These are phyloP conservation scores for Stachybotrys echinatus DNA, from an alignment of 2,329 filamentous ascomycete genomes.

Conservation along the genomic window DNA sequence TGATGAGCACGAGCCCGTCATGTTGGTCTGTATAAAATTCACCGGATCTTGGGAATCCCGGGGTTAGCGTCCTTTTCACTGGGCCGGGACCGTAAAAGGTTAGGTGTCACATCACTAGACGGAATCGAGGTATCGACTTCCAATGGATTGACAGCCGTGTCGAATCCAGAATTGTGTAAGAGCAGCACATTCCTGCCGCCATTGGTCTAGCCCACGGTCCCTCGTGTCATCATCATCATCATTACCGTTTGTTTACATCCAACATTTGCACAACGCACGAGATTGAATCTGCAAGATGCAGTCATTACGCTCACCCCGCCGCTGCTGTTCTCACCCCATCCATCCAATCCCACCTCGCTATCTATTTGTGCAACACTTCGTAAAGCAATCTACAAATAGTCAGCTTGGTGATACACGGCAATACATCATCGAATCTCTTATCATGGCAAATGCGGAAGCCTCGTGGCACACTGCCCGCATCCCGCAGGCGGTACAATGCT, in stretches of 20 bases:
- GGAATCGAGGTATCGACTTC: background rate
- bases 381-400: background rate
- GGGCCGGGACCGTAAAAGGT: background rate
- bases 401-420: background rate
- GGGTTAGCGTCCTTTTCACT: background rate
- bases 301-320: no score
- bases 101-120: background rate
- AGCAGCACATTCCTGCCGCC: background rate
- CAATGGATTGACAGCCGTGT: no score
- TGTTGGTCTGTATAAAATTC: background rate
- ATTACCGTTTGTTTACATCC: background rate
- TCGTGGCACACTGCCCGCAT: background rate
- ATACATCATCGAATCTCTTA: background rate
- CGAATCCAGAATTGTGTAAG: background rate
- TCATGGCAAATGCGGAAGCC: background rate
- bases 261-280: background rate
- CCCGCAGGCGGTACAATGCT: no score
- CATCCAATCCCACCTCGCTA: no score
- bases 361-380: no score
- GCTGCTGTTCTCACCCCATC: background rate
- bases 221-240: no score
- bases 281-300: no score
- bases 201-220: no score
- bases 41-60: background rate
- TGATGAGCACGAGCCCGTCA: background rate